These are phyloP conservation scores for Sporormia fimetaria DNA, from an alignment of 495 filamentous ascomycete genomes.

Conservation along the genomic window DNA sequence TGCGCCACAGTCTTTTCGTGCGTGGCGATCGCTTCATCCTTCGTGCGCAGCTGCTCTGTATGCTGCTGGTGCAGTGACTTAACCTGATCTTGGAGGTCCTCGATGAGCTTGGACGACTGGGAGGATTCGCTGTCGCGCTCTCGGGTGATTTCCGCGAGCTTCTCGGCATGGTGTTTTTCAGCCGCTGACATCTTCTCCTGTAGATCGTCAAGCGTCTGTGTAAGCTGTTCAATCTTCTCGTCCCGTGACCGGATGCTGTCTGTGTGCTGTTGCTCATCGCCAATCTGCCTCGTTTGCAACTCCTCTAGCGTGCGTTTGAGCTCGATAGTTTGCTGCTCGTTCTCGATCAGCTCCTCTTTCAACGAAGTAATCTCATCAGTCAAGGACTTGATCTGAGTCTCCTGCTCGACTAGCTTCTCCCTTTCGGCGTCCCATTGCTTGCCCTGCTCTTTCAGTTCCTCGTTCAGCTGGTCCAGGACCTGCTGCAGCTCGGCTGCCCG, in stretches of 20 bases:
- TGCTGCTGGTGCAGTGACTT: conserved; percentile 14
- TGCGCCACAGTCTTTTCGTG: conserved; percentile 14
- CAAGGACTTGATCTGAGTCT: conserved; percentile 9
- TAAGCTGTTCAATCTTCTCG: conserved; percentile 7
- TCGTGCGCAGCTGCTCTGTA: conserved; percentile 19
- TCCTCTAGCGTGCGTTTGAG: conserved; percentile 5
- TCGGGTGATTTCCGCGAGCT: conserved; percentile 5
- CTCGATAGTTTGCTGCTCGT: not conserved
- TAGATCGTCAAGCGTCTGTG: conserved; percentile 4
- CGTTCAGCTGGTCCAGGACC: conserved; percentile 17
- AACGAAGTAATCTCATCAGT: conserved; percentile 1
- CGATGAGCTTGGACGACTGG: conserved; percentile 13
- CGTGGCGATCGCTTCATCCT: conserved; percentile 13
- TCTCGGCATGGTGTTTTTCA: conserved; percentile 6
- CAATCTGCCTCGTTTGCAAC: conserved; percentile 8
- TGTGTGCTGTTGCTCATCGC: conserved; percentile 14
- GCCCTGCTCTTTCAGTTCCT: conserved; percentile 18
- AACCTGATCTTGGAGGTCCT: conserved; percentile 19
- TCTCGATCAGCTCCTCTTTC: conserved; percentile 9
- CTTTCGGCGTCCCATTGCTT: conserved; percentile 18
- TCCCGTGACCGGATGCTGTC: conserved; percentile 14
- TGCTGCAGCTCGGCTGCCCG: conserved; percentile 20
- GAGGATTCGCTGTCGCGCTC: conserved; percentile 6
- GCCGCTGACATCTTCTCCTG: conserved; percentile 5
- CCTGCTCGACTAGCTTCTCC: conserved; percentile 17